A percentile compares a stretch with the other conserved stretches of the same genome.
These are phyloP conservation scores for Chamaecrista fasciculata DNA, from an alignment of 306 rosid species.

Conservation along the genomic window DNA sequence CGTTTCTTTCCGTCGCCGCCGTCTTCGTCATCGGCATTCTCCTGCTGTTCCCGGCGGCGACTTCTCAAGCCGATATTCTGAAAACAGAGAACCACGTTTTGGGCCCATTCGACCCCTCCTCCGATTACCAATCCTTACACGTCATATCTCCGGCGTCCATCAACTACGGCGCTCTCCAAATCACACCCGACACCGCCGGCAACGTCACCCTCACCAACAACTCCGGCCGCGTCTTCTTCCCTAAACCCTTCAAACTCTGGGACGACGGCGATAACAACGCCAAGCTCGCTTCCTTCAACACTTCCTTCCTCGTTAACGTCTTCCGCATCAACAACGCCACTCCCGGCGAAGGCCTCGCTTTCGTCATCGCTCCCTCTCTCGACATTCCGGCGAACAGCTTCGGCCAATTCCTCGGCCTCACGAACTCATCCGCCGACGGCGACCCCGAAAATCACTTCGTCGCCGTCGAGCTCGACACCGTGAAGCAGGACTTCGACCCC, in stretches of 20 bases:
- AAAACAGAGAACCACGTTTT: background rate
- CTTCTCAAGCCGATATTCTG: constrained; percentile 21
- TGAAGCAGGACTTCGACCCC: constrained; percentile 49
- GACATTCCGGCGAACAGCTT: constrained; percentile 33
- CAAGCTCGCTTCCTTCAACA: constrained; percentile 50
- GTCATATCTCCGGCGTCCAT: constrained; percentile 34
- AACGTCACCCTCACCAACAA: constrained; percentile 22
- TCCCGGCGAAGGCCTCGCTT: constrained; percentile 64
- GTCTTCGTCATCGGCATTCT: constrained; percentile 17
- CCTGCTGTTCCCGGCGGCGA: constrained; percentile 23
- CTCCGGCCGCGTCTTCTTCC: constrained; percentile 53
- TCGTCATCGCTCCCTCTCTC: constrained; percentile 45
- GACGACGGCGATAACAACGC: background rate
- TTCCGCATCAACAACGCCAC: constrained; percentile 22
- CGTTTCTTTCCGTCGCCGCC: background rate
- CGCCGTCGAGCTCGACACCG: constrained; percentile 70
- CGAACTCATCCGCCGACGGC: constrained; percentile 63
- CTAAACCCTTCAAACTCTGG: constrained; percentile 49
- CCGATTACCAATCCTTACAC: constrained; percentile 8
- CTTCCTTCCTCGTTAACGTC: constrained; percentile 58
- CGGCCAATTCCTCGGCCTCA: constrained; percentile 61
- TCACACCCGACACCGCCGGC: constrained; percentile 58
- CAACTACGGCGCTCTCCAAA: constrained; percentile 44
- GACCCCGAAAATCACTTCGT: constrained; percentile 39
- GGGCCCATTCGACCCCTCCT: constrained; percentile 44